These are phyloP conservation scores for Aspergillus bombycis DNA, from an alignment of 2,329 filamentous ascomycete species.

Conservation along the genomic window DNA sequence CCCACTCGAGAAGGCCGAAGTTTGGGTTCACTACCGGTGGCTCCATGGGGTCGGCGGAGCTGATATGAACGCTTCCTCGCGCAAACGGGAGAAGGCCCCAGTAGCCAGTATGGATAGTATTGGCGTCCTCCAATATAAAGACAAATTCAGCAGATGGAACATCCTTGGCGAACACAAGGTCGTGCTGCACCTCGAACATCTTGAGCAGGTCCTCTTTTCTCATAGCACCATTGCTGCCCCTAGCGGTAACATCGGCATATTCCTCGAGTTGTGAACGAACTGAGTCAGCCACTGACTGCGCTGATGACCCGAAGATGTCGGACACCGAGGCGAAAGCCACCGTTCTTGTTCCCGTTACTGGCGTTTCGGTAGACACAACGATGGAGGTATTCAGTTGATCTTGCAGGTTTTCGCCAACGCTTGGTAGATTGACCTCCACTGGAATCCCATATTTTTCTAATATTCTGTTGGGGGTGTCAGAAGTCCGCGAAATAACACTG, in stretches of 20 bases:
- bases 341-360: constrained; percentile 16
- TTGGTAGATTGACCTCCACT: constrained; percentile 33
- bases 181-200: constrained; percentile 32
- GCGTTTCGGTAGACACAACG: constrained; percentile 15
- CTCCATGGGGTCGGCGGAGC: constrained; percentile 27
- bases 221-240: constrained; percentile 18
- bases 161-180: constrained; percentile 30
- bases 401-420: constrained; percentile 55
- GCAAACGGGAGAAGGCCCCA: constrained; percentile 36
- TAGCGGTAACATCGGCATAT: constrained; percentile 24
- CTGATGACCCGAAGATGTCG: constrained; percentile 28
- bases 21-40: constrained; percentile 34
- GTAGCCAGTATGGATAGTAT: constrained; percentile 25
- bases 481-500: not conserved
- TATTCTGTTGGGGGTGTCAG: constrained; percentile 19
- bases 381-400: constrained; percentile 43
- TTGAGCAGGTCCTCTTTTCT: constrained; percentile 23
- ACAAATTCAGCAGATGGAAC: constrained; percentile 34
- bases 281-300: constrained; percentile 18
- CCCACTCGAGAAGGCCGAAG: constrained; percentile 34
- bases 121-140: constrained; percentile 20
- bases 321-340: constrained; percentile 26
- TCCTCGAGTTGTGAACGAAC: constrained; percentile 23
- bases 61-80: constrained; percentile 34
- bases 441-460: constrained; percentile 30